Base-by-base conservation (phyloP, 805 yeast genomes). In the Cyberlindnera euphorbiiphila region DNA sequence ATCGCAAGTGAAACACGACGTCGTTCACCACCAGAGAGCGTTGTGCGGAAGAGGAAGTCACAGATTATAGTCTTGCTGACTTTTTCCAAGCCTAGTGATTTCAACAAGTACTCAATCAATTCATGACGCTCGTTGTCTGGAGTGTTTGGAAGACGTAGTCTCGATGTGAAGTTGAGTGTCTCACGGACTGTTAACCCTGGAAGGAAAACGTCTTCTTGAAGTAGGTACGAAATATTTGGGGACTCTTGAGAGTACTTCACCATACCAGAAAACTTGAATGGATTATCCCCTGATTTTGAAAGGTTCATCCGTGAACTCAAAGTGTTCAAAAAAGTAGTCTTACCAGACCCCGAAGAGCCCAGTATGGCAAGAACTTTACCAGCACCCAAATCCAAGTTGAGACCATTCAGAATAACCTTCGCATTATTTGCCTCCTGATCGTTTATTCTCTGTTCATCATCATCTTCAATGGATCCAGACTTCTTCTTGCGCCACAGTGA, bases 271-370 rank as follows among this genome's bases (percentile, higher is more conserved):
- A 71, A 66, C 2, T 40, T 45, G 43, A 77, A 57, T 9, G 66
- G 66, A 30, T 34, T 38, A 17, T 38, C 36, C 6, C 8, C 12
- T 5, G 36, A 15, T 6, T 19, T 11, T 9, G 16, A 41, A 30
- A 12, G 44, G 45, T 5, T 27, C 44, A 39, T 39, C 20, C 82
- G 58, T 31, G 75, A 71, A 0, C 86, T 78, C 32, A 82, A 56
- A 0, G 76, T 75, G 53, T 86, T 86, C 16, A 86, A 62, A 29
- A 86, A 56, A 0, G 95, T 84, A 0, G 95, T 86, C 53, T 87
- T 86, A 4, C 95, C 95, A 4, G 87, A 77, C 0, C 95, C 95
- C 0, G 89, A 81, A 0, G 95, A 91, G 3, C 95, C 96, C 65
- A 87, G 72, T 9, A 86, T 82, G 6, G 94, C 94, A 59, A 86